Evolutionary conservation across 1,139 yeast species (phyloP).

Genomic region (Taphrina flavorubra): DNA sequence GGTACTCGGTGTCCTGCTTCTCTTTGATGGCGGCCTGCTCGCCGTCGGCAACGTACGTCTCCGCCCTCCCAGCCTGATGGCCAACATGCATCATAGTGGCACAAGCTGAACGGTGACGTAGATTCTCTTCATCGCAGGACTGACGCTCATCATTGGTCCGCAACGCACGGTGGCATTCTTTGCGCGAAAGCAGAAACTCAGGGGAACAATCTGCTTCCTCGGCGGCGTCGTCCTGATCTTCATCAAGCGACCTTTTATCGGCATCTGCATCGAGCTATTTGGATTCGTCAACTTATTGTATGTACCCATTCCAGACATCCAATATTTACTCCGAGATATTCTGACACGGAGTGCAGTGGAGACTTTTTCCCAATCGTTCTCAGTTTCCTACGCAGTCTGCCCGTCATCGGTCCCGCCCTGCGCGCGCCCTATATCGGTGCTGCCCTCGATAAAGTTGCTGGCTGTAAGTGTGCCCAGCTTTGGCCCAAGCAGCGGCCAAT

Average conservation of each 20-base stretch:
- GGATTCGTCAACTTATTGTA: conserved; percentile 82
- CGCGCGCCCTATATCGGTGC: conserved; percentile 77
- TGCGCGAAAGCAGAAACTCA: conserved; percentile 80
- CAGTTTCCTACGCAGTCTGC: conserved; percentile 86
- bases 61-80: background rate
- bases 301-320: background rate
- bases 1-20: conserved; percentile 78
- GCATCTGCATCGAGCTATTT: conserved; percentile 80
- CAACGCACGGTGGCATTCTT: conserved; percentile 82
- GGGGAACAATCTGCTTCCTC: conserved; percentile 81
- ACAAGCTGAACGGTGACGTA: conserved; percentile 34
- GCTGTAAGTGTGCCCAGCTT: no score
- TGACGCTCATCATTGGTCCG: conserved; percentile 83
- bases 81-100: no score
- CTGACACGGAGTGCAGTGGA: conserved; percentile 37
- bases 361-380: conserved; percentile 89
- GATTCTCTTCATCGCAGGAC: conserved; percentile 75
- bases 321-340: no score
- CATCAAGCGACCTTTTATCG: conserved; percentile 76
- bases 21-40: conserved; percentile 85
- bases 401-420: conserved; percentile 83
- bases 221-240: conserved; percentile 78
- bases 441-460: conserved; percentile 35
- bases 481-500: no score
- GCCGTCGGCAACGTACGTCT: conserved; percentile 77